Evolutionary conservation across 805 yeast species (phyloP), one percentile per base, ranked within the genome.

Genomic region (Wickerhamiella qilinensis): DNA sequence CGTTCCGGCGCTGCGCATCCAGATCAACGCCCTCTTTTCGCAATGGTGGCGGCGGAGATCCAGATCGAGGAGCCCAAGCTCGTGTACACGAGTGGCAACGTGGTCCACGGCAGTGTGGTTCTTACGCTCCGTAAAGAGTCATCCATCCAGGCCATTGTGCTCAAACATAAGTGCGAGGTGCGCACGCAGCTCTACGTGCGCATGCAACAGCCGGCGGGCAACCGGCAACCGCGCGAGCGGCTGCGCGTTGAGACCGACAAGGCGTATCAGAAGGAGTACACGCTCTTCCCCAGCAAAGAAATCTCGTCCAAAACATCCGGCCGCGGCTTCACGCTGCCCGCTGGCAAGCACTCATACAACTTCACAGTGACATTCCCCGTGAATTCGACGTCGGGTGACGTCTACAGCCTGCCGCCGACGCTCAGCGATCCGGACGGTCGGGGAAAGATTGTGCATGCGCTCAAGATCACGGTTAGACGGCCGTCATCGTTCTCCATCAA

Each of bases 131-230:
- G 15, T 14, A 37, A 41, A 25, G 41, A 37, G 25, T 22, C 41
- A 12, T 35, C 33, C 24, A 20, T 46, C 8, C 15, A 29, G 20
- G 41, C 42, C 21, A 28, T 46, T 11, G 27, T 28, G 9, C 20
- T 46, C 16, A 43, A 43, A 20, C 40, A 39, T 24, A 34, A 41
- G 38, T 37, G 44, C 21, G 48, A 44, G 5, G 39, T 41, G 16
- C 30, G 40, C 19, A 40, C 17, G 15, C 12, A 18, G 31, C 30
- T 20, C 16, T 18, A 22, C 16, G 22, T 22, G 8, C 20, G 16
- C 11, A 17, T 11, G 11, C 20, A 4, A 33, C 5, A 20, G 8
- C 11, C 9, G 36, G 12, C 20, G n/a, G 8, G 29, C 15, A 21
- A 39, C n/a, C 24, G 18, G 3, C 29, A 30, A 16, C 14, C 6